Percentiles rank a stretch among this genome's conserved stretches.
Evolutionary conservation across 768 basidiomycete genomes (phyloP).

Genomic region (Hericium coralloides): DNA sequence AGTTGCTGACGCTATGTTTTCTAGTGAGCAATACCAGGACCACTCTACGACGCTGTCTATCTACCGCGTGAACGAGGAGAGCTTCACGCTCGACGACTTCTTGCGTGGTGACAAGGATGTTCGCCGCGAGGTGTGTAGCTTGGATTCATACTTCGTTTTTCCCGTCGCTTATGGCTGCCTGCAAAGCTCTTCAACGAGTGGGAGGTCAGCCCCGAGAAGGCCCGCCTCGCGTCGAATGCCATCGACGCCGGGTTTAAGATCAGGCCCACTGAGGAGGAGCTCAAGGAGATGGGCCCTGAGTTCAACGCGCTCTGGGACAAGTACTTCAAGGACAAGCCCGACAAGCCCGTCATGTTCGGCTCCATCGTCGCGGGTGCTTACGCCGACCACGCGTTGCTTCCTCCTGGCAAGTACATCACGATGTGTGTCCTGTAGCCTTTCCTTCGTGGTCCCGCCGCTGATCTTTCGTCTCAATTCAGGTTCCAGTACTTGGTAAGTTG

Average conservation of each 20-base stretch:
- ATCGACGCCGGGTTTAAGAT: conserved; percentile 79
- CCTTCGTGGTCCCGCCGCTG: background rate
- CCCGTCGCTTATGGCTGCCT: background rate
- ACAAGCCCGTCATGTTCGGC: conserved; percentile 73
- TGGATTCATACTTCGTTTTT: background rate
- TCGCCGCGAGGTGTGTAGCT: conserved; percentile 37
- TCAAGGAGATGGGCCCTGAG: conserved; percentile 74
- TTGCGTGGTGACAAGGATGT: conserved; percentile 54
- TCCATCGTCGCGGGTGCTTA: conserved; percentile 64
- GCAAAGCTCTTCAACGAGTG: conserved; percentile 48
- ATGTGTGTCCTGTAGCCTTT: conserved; percentile 31
- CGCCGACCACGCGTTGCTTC: conserved; percentile 61
- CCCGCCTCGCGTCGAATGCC: conserved; percentile 56
- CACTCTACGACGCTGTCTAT: conserved; percentile 65
- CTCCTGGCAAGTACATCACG: conserved; percentile 63
- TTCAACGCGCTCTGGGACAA: conserved; percentile 59
- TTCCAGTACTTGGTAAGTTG: conserved; percentile 54
- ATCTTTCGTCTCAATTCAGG: conserved; percentile 15
- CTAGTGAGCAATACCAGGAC: conserved; percentile 63
- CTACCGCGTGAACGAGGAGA: conserved; percentile 61
- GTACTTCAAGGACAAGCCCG: conserved; percentile 75
- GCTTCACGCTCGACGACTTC: conserved; percentile 57
- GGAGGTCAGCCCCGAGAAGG: conserved; percentile 60
- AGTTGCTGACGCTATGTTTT: background rate
- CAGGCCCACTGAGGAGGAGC: conserved; percentile 57